Evolutionary conservation across 352 stramenopile genomes (phyloP).

Genomic region (Pythium plurisporium): DNA sequence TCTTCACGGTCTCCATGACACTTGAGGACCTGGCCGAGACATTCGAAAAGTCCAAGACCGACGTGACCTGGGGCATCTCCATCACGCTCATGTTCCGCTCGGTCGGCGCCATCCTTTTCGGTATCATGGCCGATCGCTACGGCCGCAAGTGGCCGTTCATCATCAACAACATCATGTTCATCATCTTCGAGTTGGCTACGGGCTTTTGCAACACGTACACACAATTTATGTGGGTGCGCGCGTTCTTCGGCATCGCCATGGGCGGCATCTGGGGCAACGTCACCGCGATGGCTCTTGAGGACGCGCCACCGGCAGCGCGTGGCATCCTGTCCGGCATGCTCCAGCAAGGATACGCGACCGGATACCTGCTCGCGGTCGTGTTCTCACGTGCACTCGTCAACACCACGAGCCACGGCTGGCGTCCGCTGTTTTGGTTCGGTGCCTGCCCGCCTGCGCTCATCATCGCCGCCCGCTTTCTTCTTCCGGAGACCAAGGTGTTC

Average conservation of each 20-base stretch:
- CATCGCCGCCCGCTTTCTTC: conserved; percentile 26
- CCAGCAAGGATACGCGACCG: background rate
- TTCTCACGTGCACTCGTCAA: background rate
- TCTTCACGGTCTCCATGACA: conserved; percentile 48
- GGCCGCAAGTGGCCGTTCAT: conserved; percentile 10
- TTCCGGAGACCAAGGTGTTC: background rate
- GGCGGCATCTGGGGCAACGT: conserved; percentile 40
- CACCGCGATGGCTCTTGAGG: conserved; percentile 33
- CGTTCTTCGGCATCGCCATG: conserved; percentile 16
- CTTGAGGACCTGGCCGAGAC: conserved; percentile 41
- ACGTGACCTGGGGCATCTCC: conserved; percentile 52
- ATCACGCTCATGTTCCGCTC: conserved; percentile 47
- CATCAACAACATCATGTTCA: conserved; percentile 3
- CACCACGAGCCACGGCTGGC: conserved; percentile 34
- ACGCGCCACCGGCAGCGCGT: conserved; percentile 26
- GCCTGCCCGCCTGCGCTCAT: conserved; percentile 38
- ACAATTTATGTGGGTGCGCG: conserved; percentile 13
- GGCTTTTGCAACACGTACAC: background rate
- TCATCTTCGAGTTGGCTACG: background rate
- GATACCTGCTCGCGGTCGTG: background rate
- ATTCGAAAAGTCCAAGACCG: conserved; percentile 32
- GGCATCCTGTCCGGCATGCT: conserved; percentile 34
- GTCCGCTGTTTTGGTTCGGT: conserved; percentile 39
- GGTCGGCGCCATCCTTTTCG: conserved; percentile 36
- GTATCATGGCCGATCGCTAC: conserved; percentile 37